phyloP scores from a whole-genome alignment of 169 alveolate species.

The Cryptosporidium canis region DNA sequence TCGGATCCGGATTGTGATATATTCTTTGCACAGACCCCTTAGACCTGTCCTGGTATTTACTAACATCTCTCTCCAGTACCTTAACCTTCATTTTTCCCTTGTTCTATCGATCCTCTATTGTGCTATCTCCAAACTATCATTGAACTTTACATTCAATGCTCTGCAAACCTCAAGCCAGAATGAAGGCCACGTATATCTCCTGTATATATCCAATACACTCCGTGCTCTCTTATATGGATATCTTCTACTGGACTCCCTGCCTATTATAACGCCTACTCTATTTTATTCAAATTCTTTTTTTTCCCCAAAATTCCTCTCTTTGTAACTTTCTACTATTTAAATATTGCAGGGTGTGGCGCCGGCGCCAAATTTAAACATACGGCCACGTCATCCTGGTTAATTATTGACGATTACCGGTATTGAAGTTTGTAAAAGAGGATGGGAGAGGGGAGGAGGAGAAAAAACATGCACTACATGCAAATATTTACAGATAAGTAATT shows the following conservation, averaged over 20 bases:
- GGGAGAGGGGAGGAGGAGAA: neutral
- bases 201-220: neutral
- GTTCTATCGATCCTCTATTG: neutral
- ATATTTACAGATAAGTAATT: too few species aligned
- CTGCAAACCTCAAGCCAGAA: neutral
- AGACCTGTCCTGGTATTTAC: slow-evolving; percentile 73
- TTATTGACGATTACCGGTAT: neutral
- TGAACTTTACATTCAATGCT: neutral
- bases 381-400: neutral
- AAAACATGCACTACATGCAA: neutral
- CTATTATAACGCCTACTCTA: neutral
- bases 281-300: neutral
- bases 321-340: neutral
- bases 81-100: slow-evolving; percentile 75
- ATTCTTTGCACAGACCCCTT: slow-evolving; percentile 73
- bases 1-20: slow-evolving; percentile 85
- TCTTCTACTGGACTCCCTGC: neutral
- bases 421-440: neutral
- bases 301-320: neutral
- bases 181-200: neutral
- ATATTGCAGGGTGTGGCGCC: neutral
- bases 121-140: neutral
- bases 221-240: neutral
- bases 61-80: slow-evolving; percentile 78
- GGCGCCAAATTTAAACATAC: neutral